phyloP scores from a whole-genome alignment of 192 early-diverging fungal genomes.

The Coemansia biformis region DNA sequence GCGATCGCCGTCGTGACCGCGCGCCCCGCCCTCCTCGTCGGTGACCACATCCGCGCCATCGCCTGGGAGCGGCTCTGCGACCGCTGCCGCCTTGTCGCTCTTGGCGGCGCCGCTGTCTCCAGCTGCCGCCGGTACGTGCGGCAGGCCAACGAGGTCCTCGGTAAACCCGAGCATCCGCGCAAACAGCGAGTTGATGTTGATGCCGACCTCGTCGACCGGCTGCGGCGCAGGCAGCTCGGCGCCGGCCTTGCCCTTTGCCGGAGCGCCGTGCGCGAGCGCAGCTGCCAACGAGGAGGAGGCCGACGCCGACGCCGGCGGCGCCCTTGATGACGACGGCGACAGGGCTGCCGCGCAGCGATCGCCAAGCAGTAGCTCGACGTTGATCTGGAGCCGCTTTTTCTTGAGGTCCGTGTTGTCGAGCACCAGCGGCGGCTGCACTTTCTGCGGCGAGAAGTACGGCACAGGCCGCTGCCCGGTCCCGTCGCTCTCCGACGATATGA shows the following conservation, averaged over 20 bases:
- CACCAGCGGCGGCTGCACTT: constrained; percentile 23
- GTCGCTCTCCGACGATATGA: constrained; percentile 1
- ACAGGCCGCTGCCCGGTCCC: constrained; percentile 27
- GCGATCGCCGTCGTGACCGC: not conserved
- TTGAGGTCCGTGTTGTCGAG: constrained; percentile 44
- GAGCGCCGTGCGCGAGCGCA: not conserved
- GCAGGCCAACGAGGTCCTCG: constrained; percentile 22
- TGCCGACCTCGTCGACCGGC: constrained; percentile 32
- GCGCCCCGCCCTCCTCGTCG: constrained; percentile 10
- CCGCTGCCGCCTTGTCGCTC: not conserved
- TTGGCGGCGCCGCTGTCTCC: not conserved
- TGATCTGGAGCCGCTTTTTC: constrained; percentile 47
- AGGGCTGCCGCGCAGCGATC: constrained; percentile 5
- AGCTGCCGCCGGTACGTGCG: not conserved
- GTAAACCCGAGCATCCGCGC: constrained; percentile 51
- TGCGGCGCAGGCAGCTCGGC: too few species aligned
- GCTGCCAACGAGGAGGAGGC: not conserved
- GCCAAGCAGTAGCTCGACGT: constrained; percentile 36
- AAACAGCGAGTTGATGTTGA: constrained; percentile 38
- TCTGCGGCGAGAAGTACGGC: constrained; percentile 43
- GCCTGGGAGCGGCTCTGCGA: not conserved
- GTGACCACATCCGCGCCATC: constrained; percentile 1
- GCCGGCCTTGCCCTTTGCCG: too few species aligned
- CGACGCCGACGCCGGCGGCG: not conserved
- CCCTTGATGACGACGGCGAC: constrained; percentile 3